Conservation (phyloP, 2,329 filamentous ascomycete species). For the Alternaria alternata region DNA sequence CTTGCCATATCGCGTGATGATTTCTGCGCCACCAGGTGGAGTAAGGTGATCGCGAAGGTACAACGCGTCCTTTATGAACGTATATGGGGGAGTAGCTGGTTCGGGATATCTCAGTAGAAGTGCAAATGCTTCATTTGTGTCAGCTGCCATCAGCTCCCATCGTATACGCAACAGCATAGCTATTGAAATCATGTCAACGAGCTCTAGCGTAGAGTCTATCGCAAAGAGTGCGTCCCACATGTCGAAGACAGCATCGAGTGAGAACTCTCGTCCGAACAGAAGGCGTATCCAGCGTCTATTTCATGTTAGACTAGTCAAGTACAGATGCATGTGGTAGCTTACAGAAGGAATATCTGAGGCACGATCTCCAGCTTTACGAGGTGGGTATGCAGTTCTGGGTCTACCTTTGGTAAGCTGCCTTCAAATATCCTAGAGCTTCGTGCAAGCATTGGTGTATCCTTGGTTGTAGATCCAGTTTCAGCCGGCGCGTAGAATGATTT, state of each 20-base stretch:
- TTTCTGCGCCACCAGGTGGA: constrained; percentile 66
- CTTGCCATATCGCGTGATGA: constrained; percentile 75
- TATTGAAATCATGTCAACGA: constrained; percentile 91
- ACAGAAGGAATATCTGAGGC: constrained; percentile 98
- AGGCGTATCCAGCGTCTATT: constrained; percentile 88
- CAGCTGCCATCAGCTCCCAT: constrained; percentile 85
- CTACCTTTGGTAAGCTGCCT: constrained; percentile 76
- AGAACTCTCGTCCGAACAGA: constrained; percentile 91
- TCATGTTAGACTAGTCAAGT: constrained; percentile 25
- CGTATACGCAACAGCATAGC: constrained; percentile 92
- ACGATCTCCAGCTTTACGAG: constrained; percentile 84
- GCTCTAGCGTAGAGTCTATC: constrained; percentile 77
- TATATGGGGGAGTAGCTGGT: constrained; percentile 71
- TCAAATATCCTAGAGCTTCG: constrained; percentile 89
- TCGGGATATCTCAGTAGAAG: constrained; percentile 84
- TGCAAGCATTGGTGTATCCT: constrained; percentile 77
- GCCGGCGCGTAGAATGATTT: constrained; percentile 85
- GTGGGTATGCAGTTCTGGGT: constrained; percentile 83
- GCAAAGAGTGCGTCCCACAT: constrained; percentile 95
- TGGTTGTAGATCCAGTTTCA: constrained; percentile 36
- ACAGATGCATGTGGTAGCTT: constrained; percentile 37
- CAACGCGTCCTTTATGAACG: constrained; percentile 85
- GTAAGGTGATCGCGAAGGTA: constrained; percentile 74
- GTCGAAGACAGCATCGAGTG: constrained; percentile 81
- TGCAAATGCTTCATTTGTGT: constrained; percentile 86